These are phyloP conservation scores for Diplodia mutila DNA, from an alignment of 2,329 filamentous ascomycete species.

Conservation along the genomic window DNA sequence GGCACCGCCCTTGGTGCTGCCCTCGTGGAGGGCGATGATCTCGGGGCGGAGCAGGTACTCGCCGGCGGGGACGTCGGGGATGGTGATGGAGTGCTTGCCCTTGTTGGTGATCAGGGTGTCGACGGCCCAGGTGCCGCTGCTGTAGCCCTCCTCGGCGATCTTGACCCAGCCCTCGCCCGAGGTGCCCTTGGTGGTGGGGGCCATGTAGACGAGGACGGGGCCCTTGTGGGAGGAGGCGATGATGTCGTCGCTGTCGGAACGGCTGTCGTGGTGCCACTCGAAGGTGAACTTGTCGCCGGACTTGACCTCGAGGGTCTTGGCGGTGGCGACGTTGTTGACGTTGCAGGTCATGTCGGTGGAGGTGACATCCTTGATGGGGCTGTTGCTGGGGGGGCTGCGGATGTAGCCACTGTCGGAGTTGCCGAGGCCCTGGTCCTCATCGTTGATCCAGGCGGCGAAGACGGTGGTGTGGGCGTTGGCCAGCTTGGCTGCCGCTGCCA, in stretches of 20 bases:
- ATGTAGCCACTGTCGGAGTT: conserved; percentile 52
- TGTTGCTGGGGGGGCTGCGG: conserved; percentile 49
- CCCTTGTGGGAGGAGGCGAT: conserved; percentile 58
- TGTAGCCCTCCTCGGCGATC: conserved; percentile 47
- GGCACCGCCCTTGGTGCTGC: conserved; percentile 40
- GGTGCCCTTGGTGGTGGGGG: conserved; percentile 49
- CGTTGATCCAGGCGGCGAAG: conserved; percentile 48
- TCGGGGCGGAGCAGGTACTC: conserved; percentile 51
- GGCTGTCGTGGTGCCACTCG: conserved; percentile 58
- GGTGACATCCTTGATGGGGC: conserved; percentile 41
- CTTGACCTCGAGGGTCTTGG: conserved; percentile 52
- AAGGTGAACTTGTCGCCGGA: conserved; percentile 51
- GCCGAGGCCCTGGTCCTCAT: conserved; percentile 39
- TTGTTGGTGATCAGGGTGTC: conserved; percentile 47
- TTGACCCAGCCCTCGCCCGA: conserved; percentile 58
- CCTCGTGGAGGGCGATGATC: conserved; percentile 52
- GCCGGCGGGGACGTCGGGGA: conserved; percentile 46
- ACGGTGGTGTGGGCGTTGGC: conserved; percentile 42
- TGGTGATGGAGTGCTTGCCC: conserved; percentile 48
- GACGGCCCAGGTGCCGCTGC: conserved; percentile 44
- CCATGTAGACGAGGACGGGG: conserved; percentile 59
- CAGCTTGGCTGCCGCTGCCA: conserved; percentile 37
- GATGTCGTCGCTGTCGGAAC: conserved; percentile 53
- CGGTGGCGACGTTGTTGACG: conserved; percentile 37
- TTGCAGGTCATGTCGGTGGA: conserved; percentile 43